These are phyloP conservation scores for Alternaria sp. DNA, from an alignment of 2,329 filamentous ascomycete species.

Conservation along the genomic window DNA sequence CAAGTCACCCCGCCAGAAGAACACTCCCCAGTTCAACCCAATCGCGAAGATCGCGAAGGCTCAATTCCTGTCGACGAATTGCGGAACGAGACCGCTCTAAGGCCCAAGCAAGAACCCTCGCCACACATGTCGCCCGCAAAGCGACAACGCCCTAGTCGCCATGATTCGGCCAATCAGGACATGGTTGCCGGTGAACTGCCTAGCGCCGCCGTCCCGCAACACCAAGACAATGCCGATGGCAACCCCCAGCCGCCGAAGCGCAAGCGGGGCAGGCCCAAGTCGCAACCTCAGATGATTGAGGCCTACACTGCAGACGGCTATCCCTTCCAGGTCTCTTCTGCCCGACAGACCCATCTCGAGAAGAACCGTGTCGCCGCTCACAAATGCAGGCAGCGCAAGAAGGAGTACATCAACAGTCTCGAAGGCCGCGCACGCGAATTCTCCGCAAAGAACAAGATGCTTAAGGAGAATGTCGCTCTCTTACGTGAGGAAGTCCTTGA, in stretches of 20 bases:
- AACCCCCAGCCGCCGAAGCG: constrained; percentile 45
- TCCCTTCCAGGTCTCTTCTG: constrained; percentile 45
- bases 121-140: constrained; percentile 26
- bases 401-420: constrained; percentile 63
- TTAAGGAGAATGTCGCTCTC: constrained; percentile 46
- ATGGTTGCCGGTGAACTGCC: constrained; percentile 3
- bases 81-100: constrained; percentile 36
- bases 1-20: constrained; percentile 51
- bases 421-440: constrained; percentile 57
- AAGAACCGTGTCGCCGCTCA: constrained; percentile 76
- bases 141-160: constrained; percentile 38
- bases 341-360: constrained; percentile 60
- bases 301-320: constrained; percentile 44
- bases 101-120: constrained; percentile 25
- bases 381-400: constrained; percentile 76
- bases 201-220: constrained; percentile 14
- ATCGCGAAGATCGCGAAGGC: constrained; percentile 20
- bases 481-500: constrained; percentile 47
- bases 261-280: constrained; percentile 49
- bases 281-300: constrained; percentile 43
- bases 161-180: constrained; percentile 19
- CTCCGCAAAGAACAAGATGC: constrained; percentile 44
- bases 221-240: constrained; percentile 19
- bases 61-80: constrained; percentile 44
- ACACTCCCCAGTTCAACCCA: constrained; percentile 35